Evolutionary conservation across 2,329 filamentous ascomycete species (phyloP), one percentile per base, ranked within the genome.

Genomic region (Talaromyces rugulosus): DNA sequence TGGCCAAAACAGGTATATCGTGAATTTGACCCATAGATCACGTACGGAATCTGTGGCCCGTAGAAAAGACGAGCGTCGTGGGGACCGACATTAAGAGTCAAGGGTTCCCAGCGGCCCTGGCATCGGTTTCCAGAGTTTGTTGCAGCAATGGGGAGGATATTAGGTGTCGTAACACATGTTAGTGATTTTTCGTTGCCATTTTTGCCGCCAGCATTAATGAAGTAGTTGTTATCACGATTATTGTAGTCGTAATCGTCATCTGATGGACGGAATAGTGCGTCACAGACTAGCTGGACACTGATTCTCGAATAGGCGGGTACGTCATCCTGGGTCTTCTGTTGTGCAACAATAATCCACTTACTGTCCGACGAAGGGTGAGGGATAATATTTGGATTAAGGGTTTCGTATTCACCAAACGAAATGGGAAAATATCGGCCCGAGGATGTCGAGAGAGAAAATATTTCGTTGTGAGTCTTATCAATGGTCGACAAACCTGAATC

Each of bases 11-110:
- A 87, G 1, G 80, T 82, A 63, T 79, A 76, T 0, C 66, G 62
- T 0, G 83, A 85, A 65, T 85, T 85, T 8, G 83, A 85, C 2
- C 85, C 85, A 61, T 81, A 88, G 4, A 84, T 71, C 1, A 80
- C 75, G 60, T 82, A 83, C 0, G 84, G 82, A 1, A 66, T 72
- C 0, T 77, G 69, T 0, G 84, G 85, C 0, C 83, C 84, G 62
- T 81, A 82, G 66, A 87, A 85, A 9, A 85, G 80, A 5, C 85
- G 78, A 0, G 83, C 84, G 66, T 87, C 85, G 65, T 85, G 84
- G 0, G 85, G 84, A 0, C 85, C 85, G 18, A 80, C 68, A 63
- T 78, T 82, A 60, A 80, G 65, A 34, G 68, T 71, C 53, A 83
- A 74, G 61, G 74, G 76, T 0, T 69, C 71, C 5, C 83, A 63